Base-by-base conservation (phyloP, 1,284 basidiomycete species). In the Termitomyces sp. region DNA sequence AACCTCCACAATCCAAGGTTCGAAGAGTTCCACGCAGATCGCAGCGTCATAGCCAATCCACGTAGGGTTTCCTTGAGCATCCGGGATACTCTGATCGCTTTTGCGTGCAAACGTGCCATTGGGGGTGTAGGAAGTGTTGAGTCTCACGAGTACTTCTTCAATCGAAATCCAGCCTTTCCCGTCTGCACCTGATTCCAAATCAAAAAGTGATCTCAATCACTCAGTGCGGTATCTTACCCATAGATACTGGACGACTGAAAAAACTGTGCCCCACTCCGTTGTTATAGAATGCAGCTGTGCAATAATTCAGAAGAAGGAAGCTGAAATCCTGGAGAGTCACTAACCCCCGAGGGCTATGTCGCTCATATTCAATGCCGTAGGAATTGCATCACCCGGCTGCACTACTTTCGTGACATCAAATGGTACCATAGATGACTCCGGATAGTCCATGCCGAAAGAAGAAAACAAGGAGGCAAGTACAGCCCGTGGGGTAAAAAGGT, bases 1-100 rank as follows among this genome's bases (percentile, higher is more conserved):
- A 4, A 68, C 64, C 49, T 76, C 72, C 9, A 77, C 54, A 6
- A 77, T 60, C 68, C 72, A 77, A 5, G 74, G 73, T 50, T 77
- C 74, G 42, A 73, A 73, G 2, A 72, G 53, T 56, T 75, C 66
- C 6, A 76, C 52, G 50, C 75, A 77, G 19, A 75, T 67, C 1
- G 68, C 71, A 7, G 70, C 70, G 51, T 77, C 75, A 34, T 70
- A 73, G 2, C 74, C 75, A 28, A 76, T 69, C 52, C 53, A 64
- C 3, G 68, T 70, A 6, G 61, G 50, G 15, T 60, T 58, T 34
- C 70, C 68, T 13, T 59, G 55, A 4, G 46, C 55, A 54, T 71
- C 67, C 2, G 64, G 68, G 1, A 68, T 43, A 31, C 60, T 51
- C 1, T 52, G 41, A 4, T 64, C 54, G 19, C 64, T 62, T 40